Conservation (phyloP, 2,329 filamentous ascomycete genomes). For the Scedosporium apiospermum region DNA sequence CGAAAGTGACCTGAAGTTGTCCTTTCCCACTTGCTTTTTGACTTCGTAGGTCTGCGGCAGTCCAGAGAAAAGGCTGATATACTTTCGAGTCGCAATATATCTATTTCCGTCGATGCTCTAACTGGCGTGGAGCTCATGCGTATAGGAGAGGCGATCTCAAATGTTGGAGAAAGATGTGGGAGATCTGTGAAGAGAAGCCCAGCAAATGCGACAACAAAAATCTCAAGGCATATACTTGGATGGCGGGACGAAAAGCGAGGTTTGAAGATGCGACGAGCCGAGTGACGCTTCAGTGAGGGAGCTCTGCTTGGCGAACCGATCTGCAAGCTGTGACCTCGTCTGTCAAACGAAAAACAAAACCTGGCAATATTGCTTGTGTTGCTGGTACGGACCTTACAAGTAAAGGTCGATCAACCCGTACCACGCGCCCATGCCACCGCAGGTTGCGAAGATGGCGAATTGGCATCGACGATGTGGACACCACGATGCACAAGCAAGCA, state of each 20-base stretch:
- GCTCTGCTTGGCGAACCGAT: neutral
- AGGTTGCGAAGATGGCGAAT: neutral
- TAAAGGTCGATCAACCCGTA: neutral
- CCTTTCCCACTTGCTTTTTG: neutral
- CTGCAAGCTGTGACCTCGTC: neutral
- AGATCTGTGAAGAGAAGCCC: neutral
- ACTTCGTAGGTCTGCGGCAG: neutral
- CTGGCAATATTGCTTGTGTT: neutral
- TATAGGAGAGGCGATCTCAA: neutral
- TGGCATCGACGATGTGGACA: neutral
- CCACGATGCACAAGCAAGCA: no score
- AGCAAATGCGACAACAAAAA: neutral
- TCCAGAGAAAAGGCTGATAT: neutral
- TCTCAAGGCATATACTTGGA: neutral
- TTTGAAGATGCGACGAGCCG: constrained; percentile 1
- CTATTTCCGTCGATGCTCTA: neutral
- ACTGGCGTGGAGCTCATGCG: neutral
- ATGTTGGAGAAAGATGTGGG: neutral
- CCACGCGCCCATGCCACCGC: neutral
- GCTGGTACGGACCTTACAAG: no score
- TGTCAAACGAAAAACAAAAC: neutral
- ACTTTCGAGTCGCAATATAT: neutral
- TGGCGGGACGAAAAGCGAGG: neutral
- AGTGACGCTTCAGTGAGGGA: neutral
- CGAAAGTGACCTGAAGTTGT: neutral